phyloP scores from a whole-genome alignment of 225 moss, liverwort and hornwort species.

The Pseudoscleropodium purum region DNA sequence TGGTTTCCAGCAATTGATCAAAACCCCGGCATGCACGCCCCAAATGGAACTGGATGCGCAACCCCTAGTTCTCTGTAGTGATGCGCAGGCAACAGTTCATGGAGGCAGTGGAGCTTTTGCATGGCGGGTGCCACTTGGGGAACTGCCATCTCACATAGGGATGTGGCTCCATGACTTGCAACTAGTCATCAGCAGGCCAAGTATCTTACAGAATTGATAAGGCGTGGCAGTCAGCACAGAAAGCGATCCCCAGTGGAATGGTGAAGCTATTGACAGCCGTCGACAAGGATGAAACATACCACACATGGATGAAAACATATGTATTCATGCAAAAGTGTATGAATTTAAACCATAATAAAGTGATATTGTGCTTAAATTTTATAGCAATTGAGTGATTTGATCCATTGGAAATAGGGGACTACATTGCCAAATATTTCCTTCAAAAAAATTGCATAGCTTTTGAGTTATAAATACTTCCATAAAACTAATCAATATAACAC shows the following conservation, averaged over 20 bases:
- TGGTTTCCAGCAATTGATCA: not conserved
- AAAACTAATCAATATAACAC: accelerated
- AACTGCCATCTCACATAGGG: not conserved
- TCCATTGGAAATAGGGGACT: not conserved
- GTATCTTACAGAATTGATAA: not conserved
- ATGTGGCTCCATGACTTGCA: not conserved
- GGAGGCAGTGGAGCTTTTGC: not conserved
- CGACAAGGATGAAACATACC: not conserved
- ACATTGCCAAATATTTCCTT: not conserved
- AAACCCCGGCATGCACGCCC: not conserved
- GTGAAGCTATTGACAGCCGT: not conserved
- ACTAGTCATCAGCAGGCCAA: too few species aligned
- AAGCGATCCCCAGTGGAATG: too few species aligned
- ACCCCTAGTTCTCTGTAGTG: not conserved
- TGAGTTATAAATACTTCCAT: not conserved
- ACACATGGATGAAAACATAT: not conserved
- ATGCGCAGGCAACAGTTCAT: not conserved
- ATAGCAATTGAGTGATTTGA: not conserved
- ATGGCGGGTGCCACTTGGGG: not conserved
- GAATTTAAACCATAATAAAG: not conserved
- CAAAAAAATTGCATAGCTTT: not conserved
- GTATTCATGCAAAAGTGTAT: not conserved
- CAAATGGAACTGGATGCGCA: not conserved
- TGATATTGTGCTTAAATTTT: not conserved
- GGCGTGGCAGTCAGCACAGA: not conserved